Base-by-base conservation (phyloP, 495 filamentous ascomycete genomes). In the Achaetomiella virescens region DNA sequence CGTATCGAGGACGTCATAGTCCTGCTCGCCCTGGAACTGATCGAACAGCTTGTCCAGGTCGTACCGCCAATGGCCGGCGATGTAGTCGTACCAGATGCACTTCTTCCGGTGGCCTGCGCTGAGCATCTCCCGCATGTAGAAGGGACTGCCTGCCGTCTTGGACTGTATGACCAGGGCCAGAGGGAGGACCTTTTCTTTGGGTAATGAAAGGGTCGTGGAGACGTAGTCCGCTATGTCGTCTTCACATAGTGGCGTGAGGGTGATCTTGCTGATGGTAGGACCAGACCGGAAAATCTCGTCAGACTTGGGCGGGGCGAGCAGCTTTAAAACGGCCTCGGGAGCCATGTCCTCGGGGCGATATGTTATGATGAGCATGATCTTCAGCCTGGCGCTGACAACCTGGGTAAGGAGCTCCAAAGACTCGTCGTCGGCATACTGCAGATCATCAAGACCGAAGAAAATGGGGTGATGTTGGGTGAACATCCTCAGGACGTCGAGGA, bases 61-160 rank as follows among this genome's bases (percentile, higher is more conserved):
- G 65, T 84, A 96, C n/a, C 83, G 78, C 91, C 91, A 96, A 37
- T 72, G 74, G 20, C 81, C 84, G 40, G 84, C 78, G 59, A 83
- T 85, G 79, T 90, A 96, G 43, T 86, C 86, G 70, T 91, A 95
- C 82, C 86, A 95, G 48, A 96, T 84, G 62, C 87, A 92, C 60
- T 83, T 84, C 66, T 89, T 95, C 17, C 85, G 82, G 67, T 95
- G 84, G 63, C 88, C 91, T 8, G 86, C 85, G 63, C 87, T 87
- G n/a, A 96, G 78, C 82, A 96, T 91, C 67, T 95, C 88, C 29
- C 88, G 81, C 57, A 95, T 85, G 60, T 91, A 92, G 67, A 95
- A 95, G 0, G 88, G 87, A 62, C 95, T 93, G 0, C 89, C 89
- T 14, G 78, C 76, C 21, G 84, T 88, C 70, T 91, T 91, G 61